A percentile compares a stretch with the other conserved stretches of the same genome.
Conservation (phyloP, 1,284 basidiomycete species). For the Fomitopsis pinicola region DNA sequence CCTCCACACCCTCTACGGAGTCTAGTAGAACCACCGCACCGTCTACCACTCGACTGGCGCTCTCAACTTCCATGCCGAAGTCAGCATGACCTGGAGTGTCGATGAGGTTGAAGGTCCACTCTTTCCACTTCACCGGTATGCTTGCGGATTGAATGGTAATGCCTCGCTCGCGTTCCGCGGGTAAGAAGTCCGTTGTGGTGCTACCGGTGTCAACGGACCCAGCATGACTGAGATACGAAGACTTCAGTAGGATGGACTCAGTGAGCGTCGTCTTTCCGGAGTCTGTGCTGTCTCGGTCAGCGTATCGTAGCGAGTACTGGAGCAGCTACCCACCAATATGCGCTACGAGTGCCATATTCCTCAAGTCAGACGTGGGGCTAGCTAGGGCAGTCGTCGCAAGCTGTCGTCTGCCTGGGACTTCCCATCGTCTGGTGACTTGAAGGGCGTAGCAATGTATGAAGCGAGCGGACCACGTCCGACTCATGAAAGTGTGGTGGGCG, state of each 20-base stretch:
- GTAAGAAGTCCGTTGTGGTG: constrained; percentile 88
- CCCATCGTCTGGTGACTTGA: background rate
- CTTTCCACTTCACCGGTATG: constrained; percentile 86
- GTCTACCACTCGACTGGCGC: constrained; percentile 85
- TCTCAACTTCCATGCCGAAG: constrained; percentile 94
- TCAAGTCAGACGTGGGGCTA: constrained; percentile 34
- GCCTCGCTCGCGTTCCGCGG: constrained; percentile 83
- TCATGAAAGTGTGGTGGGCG: background rate
- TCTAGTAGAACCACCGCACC: constrained; percentile 87
- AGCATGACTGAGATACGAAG: constrained; percentile 66
- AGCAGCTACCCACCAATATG: constrained; percentile 61
- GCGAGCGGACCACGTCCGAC: background rate
- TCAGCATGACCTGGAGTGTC: constrained; percentile 93
- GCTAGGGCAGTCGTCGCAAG: constrained; percentile 37
- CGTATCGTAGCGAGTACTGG: background rate
- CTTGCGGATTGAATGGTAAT: constrained; percentile 92
- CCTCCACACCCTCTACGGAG: constrained; percentile 88
- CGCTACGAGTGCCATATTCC: constrained; percentile 81
- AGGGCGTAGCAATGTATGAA: background rate
- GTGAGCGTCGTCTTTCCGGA: constrained; percentile 91
- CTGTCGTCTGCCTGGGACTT: background rate
- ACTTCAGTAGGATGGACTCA: constrained; percentile 79
- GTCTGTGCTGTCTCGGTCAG: constrained; percentile 40
- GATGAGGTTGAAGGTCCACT: constrained; percentile 82
- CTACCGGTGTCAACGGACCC: constrained; percentile 88